These are phyloP conservation scores for Heritiera littoralis DNA, from an alignment of 345 rosid genomes.

Conservation along the genomic window DNA sequence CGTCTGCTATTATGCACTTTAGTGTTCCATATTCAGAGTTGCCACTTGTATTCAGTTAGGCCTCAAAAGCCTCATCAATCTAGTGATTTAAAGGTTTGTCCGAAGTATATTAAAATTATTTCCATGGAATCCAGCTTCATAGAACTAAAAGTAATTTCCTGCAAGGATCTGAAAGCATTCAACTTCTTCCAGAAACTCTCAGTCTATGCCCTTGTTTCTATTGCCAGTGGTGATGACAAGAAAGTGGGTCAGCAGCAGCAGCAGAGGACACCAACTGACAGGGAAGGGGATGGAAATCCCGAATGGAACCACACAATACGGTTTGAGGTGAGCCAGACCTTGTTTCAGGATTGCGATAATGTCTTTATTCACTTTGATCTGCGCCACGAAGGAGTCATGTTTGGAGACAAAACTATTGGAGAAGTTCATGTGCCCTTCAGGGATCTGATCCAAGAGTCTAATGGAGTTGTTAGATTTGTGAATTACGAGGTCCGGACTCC, in stretches of 20 bases:
- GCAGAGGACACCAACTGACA: slow-evolving; percentile 43
- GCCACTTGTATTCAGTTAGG: background rate
- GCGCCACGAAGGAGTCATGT: slow-evolving; percentile 47
- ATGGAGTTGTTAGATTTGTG: slow-evolving; percentile 43
- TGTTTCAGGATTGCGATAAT: slow-evolving; percentile 26
- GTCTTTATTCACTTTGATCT: slow-evolving; percentile 43
- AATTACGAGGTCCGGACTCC: slow-evolving; percentile 46
- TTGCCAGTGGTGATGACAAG: slow-evolving; percentile 34
- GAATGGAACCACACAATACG: slow-evolving; percentile 55
- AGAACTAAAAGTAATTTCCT: slow-evolving; percentile 41
- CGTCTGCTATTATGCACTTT: background rate
- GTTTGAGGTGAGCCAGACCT: slow-evolving; percentile 35
- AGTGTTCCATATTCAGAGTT: background rate
- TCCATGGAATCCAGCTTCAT: slow-evolving; percentile 36
- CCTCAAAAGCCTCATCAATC: background rate
- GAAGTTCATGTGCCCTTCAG: slow-evolving; percentile 48
- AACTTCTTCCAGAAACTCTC: slow-evolving; percentile 61
- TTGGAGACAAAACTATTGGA: slow-evolving; percentile 58
- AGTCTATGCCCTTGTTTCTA: slow-evolving; percentile 40
- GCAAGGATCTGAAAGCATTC: slow-evolving; percentile 49
- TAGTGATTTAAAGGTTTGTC: background rate
- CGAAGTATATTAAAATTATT: background rate
- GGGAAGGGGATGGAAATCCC: slow-evolving; percentile 52
- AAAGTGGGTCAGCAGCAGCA: slow-evolving; percentile 31
- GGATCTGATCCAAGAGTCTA: slow-evolving; percentile 38